Evolutionary conservation across 108 stramenopile species (phyloP), one percentile per base, ranked within the genome.

Genomic region (Skeletonema costatum): DNA sequence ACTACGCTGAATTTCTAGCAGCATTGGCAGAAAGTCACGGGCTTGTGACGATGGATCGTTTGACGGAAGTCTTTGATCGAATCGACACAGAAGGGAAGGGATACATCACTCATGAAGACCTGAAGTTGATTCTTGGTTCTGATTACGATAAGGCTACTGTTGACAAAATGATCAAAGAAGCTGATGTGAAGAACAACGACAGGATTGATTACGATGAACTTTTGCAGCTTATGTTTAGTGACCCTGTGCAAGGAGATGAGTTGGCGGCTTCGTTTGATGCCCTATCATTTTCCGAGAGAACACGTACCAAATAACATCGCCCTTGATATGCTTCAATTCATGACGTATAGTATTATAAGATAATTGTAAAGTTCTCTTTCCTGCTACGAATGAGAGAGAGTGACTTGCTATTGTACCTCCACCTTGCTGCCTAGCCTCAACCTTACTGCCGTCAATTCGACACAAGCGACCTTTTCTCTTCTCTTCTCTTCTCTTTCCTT

Each of bases 1-100:
- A 89, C 58, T 92, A 90, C 66, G 83, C 82, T 59, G 89, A 92
- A 66, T 93, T 93, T 72, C 77, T 93, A 11, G 92, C 92, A 13
- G 90, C 92, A 61, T 76, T 89, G 30, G 72, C 86, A 3, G 91
- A 92, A 67, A 86, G 86, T 36, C 80, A 87, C 63, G 87, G 87
- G 29, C 74, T 87, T 66, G 78, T 88, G 33, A 87, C 86, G 6
- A 73, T 87, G 86, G 88, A 92, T 73, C 73, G 85, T 35, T 79
- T 92, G 77, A 70, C 84, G 30, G 91, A 92, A 32, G 88, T 88
- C 10, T 92, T 92, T 82, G 90, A 92, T 71, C 71, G 91, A 35
- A 80, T 92, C 64, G 91, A 92, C 56, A 73, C 68, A 30, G 91
- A 92, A 50, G 80, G 85, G 56, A 90, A 85, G 64, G 90, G 90